Base-by-base conservation (phyloP, 352 stramenopile species). In the Blastocystis sp. region DNA sequence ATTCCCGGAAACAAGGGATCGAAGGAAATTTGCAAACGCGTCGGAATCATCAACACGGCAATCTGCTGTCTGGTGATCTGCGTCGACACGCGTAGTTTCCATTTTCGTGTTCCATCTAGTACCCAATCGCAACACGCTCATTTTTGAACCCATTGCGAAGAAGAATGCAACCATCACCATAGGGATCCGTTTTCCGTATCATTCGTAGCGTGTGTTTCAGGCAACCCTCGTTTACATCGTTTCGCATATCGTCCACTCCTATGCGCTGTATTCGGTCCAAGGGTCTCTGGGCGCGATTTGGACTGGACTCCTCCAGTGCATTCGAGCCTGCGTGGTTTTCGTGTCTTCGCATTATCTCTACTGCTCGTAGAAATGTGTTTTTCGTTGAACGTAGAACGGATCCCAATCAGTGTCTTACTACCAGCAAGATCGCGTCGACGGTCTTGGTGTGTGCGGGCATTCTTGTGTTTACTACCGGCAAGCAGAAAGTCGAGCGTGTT, bases 371-470 rank as follows among this genome's bases (percentile, higher is more conserved):
- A 40, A 6, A 29, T 38, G 6, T 9, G 18, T 21, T 11, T 21
- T 16, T 21, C 21, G 44, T 51, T 51, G 8, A 18, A 51, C 18
- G 8, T 65, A 65, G 56, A 40, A 21, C n/a, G n/a, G 56, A 65
- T 65, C 56, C 56, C 4, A 65, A 65, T 29, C 56, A 73, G 63
- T 73, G 63, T 36, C 18, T 73, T 3, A 73, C 63, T n/a, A n/a
- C 9, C 27, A 73, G 36, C 63, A 73, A 54, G 42, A 73, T 73
- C 14, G 14, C 48, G 9, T 21, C 63, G 42, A 54, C 42, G 8
- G 48, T 73, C 48, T 14, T 49, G 3, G 36, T 65, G n/a, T n/a
- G n/a, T n/a, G 7, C 21, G 4, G 56, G 56, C 8, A 65, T 65
- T 65, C 11, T 32, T 29, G 40, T 65, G 6, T 65, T 65, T 65